phyloP scores from a whole-genome alignment of 768 basidiomycete genomes.

The Cystobasidium onofrii region DNA sequence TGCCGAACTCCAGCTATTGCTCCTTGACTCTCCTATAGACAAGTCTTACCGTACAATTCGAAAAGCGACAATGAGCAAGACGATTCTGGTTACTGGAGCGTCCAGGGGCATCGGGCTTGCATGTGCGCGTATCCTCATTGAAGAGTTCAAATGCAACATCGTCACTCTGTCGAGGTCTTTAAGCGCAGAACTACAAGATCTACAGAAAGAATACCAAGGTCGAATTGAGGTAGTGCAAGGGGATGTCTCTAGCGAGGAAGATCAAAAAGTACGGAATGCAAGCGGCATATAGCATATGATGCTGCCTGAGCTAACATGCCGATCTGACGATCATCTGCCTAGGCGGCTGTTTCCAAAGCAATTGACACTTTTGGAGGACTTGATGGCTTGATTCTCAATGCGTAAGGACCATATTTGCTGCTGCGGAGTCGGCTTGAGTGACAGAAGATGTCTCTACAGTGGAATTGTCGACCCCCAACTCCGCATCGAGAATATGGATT shows the following conservation, averaged over 20 bases:
- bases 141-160: slow-evolving; percentile 20
- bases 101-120: slow-evolving; percentile 29
- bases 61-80: slow-evolving; percentile 5
- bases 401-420: not conserved
- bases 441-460: not conserved
- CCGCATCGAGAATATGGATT: slow-evolving; percentile 25
- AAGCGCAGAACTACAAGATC: slow-evolving; percentile 7
- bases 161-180: slow-evolving; percentile 26
- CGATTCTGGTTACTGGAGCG: slow-evolving; percentile 8
- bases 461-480: slow-evolving; percentile 15
- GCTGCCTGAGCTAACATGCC: not conserved
- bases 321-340: not conserved
- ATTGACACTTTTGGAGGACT: slow-evolving; percentile 24
- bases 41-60: no score
- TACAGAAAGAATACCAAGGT: not conserved
- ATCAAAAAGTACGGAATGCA: slow-evolving; percentile 16
- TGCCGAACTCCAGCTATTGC: no score
- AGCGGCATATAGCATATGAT: no score
- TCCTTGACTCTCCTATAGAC: no score
- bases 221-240: slow-evolving; percentile 6
- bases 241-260: slow-evolving; percentile 16
- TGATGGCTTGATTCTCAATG: slow-evolving; percentile 33
- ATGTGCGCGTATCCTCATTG: slow-evolving; percentile 23
- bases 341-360: slow-evolving; percentile 28
- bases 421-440: not conserved